phyloP scores from a whole-genome alignment of 2,329 filamentous ascomycete species.

The Talaromyces sp. region DNA sequence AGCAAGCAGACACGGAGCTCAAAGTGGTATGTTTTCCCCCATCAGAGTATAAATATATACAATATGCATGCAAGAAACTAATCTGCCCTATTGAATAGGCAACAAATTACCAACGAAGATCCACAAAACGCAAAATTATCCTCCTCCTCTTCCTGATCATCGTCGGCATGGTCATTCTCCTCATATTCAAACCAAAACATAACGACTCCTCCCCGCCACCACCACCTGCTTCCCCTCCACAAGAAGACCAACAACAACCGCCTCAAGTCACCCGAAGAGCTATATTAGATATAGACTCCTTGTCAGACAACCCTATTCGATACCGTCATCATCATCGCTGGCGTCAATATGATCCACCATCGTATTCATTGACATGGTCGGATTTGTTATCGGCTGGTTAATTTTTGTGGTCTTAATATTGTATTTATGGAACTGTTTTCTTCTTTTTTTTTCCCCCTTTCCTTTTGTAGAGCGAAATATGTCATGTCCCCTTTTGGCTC shows the following conservation, averaged over 20 bases:
- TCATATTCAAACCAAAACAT: slow-evolving; percentile 72
- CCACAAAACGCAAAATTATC: slow-evolving; percentile 88
- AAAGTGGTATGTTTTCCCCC: slow-evolving; percentile 54
- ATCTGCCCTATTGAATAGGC: slow-evolving; percentile 41
- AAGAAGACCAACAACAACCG: neutral
- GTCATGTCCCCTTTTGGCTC: neutral
- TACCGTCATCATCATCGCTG: neutral
- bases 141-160: slow-evolving; percentile 81
- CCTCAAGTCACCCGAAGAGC: slow-evolving; percentile 4
- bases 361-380: neutral
- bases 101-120: slow-evolving; percentile 80
- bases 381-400: neutral
- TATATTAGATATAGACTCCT: neutral
- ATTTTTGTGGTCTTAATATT: neutral
- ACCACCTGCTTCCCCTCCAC: neutral
- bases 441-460: neutral
- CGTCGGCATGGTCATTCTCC: slow-evolving; percentile 77
- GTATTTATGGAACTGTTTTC: neutral
- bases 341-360: neutral
- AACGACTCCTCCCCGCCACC: slow-evolving; percentile 10
- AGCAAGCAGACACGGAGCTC: slow-evolving; percentile 87
- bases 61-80: neutral
- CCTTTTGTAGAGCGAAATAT: neutral
- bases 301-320: neutral
- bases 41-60: neutral